Base-by-base conservation (phyloP, 306 rosid genomes). In the Casuarina glauca region DNA sequence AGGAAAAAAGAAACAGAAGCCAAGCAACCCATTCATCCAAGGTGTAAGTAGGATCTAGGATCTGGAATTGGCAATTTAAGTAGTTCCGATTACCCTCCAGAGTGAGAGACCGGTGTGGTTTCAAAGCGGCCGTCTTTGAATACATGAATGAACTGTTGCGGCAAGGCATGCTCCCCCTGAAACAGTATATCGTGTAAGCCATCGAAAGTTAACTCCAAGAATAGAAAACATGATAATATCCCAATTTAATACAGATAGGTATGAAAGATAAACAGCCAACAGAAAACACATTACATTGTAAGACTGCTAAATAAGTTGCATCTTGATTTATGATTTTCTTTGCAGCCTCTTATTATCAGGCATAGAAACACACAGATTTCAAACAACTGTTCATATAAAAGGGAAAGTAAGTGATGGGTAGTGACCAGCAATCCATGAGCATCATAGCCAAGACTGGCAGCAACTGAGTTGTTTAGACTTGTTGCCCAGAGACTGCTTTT, bases 91-190 rank as follows among this genome's bases (percentile, higher is more conserved):
- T 86, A 95, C 77, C 96, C 99, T 78, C 98, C 99, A 10, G 99
- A 95, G 88, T 95, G 99, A 76, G 98, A 90, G 70, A 96, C 97
- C 1, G 97, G 84, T 48, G 87, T 88, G 63, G 98, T 95, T 86
- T 95, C 99, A 46, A 95, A 93, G 79, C 49, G 89, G 48, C 97
- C 97, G 26, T 95, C 89, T 86, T 91, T 95, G 58, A 86, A 91
- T 36, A 73, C 26, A 66, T 95, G 93, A 79, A 88, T 41, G 52
- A 79, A 95, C 82, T 95, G 99, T 72, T 95, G 97, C 26, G 99
- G 99, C 82, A 95, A 84, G 48, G 98, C 88, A 87, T 95, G 97
- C 88, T 95, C 99, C 62, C 74, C 97, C 99, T 95, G 90, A 81
- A 79, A 83, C 54, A 73, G 44, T 77, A 55, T 32, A 77, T 5